Percentiles rank a stretch among this genome's conserved stretches.
phyloP scores from a whole-genome alignment of 2,329 filamentous ascomycete species.

The Scedosporium dehoogii region DNA sequence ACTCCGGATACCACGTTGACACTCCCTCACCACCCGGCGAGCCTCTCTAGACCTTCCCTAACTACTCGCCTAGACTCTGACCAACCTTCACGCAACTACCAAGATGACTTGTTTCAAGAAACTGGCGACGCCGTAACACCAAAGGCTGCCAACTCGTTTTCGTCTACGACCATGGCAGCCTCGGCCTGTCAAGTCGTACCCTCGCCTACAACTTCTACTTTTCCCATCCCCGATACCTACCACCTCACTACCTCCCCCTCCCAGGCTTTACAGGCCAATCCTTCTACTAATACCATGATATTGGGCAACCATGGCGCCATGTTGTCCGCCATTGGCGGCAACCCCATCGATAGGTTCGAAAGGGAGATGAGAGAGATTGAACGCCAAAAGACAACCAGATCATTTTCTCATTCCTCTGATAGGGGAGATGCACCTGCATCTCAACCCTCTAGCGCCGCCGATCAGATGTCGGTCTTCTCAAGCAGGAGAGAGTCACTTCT shows the following conservation, averaged over 20 bases:
- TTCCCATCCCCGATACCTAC: neutral
- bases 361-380: constrained; percentile 1
- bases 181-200: neutral
- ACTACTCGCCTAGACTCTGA: neutral
- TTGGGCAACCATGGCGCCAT: neutral
- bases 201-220: neutral
- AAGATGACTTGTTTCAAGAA: constrained; percentile 3
- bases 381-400: neutral
- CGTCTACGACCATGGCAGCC: constrained; percentile 2
- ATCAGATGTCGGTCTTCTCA: constrained; percentile 9
- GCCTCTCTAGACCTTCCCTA: neutral
- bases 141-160: constrained; percentile 7
- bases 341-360: constrained; percentile 3
- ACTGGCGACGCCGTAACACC: neutral
- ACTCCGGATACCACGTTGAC: neutral
- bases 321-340: neutral
- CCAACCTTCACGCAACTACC: neutral
- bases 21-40: constrained; percentile 1
- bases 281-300: neutral
- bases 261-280: neutral
- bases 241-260: constrained; percentile 3
- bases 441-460: constrained; percentile 10
- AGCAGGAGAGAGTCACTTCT: neutral
- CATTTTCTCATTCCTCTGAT: neutral
- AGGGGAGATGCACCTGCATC: neutral